Base-by-base conservation (phyloP, 805 yeast species). In the Ogataea saltuana region DNA sequence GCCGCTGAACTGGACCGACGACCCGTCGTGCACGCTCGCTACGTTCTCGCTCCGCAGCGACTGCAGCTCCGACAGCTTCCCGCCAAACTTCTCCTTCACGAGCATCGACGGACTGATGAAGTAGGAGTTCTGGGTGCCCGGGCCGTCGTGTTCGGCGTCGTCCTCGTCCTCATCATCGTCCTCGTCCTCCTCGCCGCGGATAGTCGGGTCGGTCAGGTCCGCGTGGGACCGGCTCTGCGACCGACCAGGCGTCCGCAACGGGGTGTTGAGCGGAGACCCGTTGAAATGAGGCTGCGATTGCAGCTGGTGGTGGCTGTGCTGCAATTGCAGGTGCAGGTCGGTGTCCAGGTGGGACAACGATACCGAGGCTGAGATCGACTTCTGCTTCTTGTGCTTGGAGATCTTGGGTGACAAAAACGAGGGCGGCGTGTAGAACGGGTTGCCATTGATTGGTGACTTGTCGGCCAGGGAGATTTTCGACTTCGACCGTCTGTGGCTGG, bases 381-480 rank as follows among this genome's bases (percentile, higher is more conserved):
- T 50, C 26, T 59, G 63, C 33, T 64, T 63, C 45, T 53, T 58
- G 56, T 48, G 67, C 48, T 68, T 56, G 37, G 54, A 42, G 34
- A 63, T 57, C 44, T 63, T 65, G 7, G 80, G 78, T 12, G 77
- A 68, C 33, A 71, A 41, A 36, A 71, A 71, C 6, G 71, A 51
- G 1, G 71, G 67, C 3, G 76, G 77, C 1, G 74, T 72, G 54
- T 73, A 74, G 54, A 74, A 75, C 8, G 80, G 79, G 50, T 74
- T 75, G 6, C 70, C 70, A 35, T 53, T 50, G 13, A 58, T 53
- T 10, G 74, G 72, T 1, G 73, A 68, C 49, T 60, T 64, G 32
- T 61, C 60, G 15, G 56, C 50, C 13, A 45, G 16, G 9, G 54
- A 31, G 7, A 51, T 38, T 29, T 43, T 51, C 5, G 58, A 50